These are phyloP conservation scores for Collybiopsis confluens DNA, from an alignment of 768 basidiomycete genomes.

Conservation along the genomic window DNA sequence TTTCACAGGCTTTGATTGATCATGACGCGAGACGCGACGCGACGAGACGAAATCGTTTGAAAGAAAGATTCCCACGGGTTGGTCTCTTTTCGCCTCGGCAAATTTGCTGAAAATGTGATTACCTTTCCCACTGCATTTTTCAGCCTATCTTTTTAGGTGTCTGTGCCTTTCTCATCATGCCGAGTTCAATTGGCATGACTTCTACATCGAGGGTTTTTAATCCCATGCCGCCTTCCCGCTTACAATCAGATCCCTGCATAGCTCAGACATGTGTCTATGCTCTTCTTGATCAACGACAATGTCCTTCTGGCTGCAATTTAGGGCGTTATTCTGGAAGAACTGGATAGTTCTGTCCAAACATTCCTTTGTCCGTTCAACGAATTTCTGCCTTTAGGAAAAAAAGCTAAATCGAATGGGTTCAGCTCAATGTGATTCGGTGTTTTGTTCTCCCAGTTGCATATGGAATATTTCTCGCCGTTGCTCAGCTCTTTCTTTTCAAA, in stretches of 20 bases:
- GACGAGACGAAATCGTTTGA: no score
- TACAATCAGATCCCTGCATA: not conserved
- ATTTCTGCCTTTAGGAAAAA: no score
- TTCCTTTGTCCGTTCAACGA: constrained; percentile 44
- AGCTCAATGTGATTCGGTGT: constrained; percentile 61
- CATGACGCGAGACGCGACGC: no score
- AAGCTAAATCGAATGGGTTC: not conserved
- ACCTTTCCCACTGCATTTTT: no score
- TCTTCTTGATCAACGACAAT: not conserved
- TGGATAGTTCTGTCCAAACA: constrained; percentile 70
- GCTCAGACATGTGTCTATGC: constrained; percentile 25
- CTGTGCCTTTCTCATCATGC: no score
- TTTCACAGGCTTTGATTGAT: no score
- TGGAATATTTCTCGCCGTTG: constrained; percentile 62
- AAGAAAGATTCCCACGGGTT: no score
- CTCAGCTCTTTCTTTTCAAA: constrained; percentile 54
- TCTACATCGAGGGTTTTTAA: not conserved
- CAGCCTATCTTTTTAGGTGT: no score
- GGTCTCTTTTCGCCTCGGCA: no score
- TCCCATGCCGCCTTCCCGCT: not conserved
- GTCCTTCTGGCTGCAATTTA: constrained; percentile 56
- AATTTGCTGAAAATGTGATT: no score
- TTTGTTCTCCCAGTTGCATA: constrained; percentile 62
- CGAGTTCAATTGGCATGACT: not conserved
- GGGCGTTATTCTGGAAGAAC: constrained; percentile 64